phyloP scores from a whole-genome alignment of 768 basidiomycete species.

The Sarcodon aspratus region DNA sequence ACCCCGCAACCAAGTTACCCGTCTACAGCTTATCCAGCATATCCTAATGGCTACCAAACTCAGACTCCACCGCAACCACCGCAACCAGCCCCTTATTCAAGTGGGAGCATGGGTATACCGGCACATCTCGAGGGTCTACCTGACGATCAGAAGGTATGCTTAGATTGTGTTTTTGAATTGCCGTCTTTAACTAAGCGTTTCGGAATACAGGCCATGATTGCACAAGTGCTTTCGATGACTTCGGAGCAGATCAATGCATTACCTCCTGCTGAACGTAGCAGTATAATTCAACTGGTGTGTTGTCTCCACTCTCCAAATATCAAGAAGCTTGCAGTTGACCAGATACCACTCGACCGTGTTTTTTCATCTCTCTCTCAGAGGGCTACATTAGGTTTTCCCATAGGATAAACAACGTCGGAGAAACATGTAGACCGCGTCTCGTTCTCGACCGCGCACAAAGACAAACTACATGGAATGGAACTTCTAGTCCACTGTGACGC shows the following conservation, averaged over 20 bases:
- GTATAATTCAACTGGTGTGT: constrained; percentile 76
- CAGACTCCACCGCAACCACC: constrained; percentile 5
- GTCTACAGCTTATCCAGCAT: constrained; percentile 4
- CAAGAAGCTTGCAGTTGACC: background rate
- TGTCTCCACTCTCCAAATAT: background rate
- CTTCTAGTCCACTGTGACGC: background rate
- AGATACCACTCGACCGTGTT: background rate
- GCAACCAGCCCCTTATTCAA: background rate
- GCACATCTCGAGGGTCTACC: constrained; percentile 26
- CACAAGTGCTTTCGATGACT: constrained; percentile 73
- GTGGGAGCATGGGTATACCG: background rate
- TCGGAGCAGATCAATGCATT: constrained; percentile 73
- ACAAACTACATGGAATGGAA: background rate
- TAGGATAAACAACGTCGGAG: too few relatives aligned
- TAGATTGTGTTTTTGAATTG: background rate
- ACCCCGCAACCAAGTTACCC: constrained; percentile 9
- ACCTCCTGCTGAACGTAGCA: constrained; percentile 62
- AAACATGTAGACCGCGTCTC: too few relatives aligned
- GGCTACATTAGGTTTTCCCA: background rate
- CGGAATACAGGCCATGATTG: constrained; percentile 47
- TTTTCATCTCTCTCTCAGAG: background rate
- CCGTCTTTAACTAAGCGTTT: background rate
- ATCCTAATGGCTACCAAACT: background rate
- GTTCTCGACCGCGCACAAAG: too few relatives aligned
- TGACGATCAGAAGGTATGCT: constrained; percentile 54